Evolutionary conservation across 768 basidiomycete genomes (phyloP).

Genomic region (Dictyophora rubrovolvata): DNA sequence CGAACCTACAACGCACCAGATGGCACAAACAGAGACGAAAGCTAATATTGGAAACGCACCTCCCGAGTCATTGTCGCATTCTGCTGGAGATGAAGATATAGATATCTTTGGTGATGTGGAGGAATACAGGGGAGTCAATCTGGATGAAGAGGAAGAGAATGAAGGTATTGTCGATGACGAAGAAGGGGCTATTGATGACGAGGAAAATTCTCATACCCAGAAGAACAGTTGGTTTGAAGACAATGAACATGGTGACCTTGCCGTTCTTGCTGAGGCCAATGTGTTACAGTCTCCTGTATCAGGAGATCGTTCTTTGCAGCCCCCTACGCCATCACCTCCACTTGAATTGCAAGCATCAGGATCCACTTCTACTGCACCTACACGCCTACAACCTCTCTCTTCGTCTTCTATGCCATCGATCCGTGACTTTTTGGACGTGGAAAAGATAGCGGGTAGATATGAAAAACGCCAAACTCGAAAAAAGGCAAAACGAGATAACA

Average conservation of each 20-base stretch:
- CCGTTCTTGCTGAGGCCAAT: background rate
- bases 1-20: background rate
- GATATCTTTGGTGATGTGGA: constrained; percentile 85
- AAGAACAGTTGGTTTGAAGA: constrained; percentile 10
- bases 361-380: constrained; percentile 23
- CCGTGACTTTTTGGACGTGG: constrained; percentile 70
- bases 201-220: background rate
- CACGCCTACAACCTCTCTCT: constrained; percentile 61
- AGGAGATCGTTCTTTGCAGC: background rate
- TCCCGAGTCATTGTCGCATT: constrained; percentile 18
- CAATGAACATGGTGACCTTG: background rate
- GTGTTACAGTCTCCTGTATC: too few relatives aligned
- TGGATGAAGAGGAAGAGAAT: constrained; percentile 39
- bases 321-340: background rate
- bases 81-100: constrained; percentile 44
- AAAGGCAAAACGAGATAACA: constrained; percentile 51
- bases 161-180: background rate
- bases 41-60: background rate
- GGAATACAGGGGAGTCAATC: constrained; percentile 65
- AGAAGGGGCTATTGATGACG: background rate
- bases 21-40: constrained; percentile 11
- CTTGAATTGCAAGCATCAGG: constrained; percentile 28
- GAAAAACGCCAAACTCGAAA: constrained; percentile 67
- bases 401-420: constrained; percentile 81
- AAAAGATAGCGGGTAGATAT: constrained; percentile 51